Conservation (phyloP, 2,329 filamentous ascomycete genomes). For the Metarhizium robertsii region DNA sequence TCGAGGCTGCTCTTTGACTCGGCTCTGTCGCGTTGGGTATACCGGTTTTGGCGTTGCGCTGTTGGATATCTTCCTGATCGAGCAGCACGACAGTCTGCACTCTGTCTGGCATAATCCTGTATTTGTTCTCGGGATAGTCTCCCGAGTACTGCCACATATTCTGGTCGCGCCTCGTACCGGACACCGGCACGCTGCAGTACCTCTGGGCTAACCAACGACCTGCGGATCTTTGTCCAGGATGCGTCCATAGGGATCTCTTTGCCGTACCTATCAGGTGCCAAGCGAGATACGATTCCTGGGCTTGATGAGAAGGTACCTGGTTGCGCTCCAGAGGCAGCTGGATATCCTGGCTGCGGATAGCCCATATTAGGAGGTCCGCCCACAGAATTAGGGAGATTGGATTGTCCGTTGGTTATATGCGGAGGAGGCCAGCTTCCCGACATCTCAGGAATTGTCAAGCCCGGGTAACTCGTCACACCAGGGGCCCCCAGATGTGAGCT, state of each 20-base stretch:
- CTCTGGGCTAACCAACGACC: conserved; percentile 43
- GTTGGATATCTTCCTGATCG: conserved; percentile 15
- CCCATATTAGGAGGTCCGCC: conserved; percentile 18
- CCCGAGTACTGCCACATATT: conserved; percentile 51
- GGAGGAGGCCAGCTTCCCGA: conserved; percentile 14
- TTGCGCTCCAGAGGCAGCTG: neutral
- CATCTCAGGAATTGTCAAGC: conserved; percentile 24
- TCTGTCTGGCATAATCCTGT: conserved; percentile 38
- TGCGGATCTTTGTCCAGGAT: conserved; percentile 47
- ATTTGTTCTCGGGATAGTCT: conserved; percentile 43
- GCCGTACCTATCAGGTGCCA: conserved; percentile 49
- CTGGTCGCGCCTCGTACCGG: conserved; percentile 49
- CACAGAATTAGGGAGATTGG: conserved; percentile 18
- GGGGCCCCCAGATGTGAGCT: conserved; percentile 27
- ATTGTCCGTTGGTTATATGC: conserved; percentile 20
- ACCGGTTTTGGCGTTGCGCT: conserved; percentile 6
- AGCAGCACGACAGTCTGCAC: conserved; percentile 35
- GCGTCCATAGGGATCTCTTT: conserved; percentile 46
- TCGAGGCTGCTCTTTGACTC: conserved; percentile 26
- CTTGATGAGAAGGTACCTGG: conserved; percentile 14
- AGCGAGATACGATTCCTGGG: conserved; percentile 21
- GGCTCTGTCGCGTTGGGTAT: conserved; percentile 11
- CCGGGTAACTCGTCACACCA: conserved; percentile 18
- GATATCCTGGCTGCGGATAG: conserved; percentile 11
- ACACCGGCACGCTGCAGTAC: conserved; percentile 43